phyloP scores from a whole-genome alignment of 2,329 filamentous ascomycete species.

The Talaromyces piceae region DNA sequence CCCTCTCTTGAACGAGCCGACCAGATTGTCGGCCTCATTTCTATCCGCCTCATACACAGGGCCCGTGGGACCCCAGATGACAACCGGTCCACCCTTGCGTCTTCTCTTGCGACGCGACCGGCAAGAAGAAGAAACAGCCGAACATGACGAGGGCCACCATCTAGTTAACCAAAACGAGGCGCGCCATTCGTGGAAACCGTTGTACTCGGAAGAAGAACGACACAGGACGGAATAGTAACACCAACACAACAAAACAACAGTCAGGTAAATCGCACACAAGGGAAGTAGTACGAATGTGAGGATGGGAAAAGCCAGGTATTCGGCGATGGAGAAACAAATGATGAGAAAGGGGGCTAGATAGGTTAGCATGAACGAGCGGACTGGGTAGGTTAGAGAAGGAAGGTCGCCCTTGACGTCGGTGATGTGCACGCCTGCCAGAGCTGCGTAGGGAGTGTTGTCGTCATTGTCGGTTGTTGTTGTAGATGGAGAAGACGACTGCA shows the following conservation, averaged over 20 bases:
- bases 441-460: not conserved
- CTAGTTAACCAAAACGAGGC: slow-evolving; percentile 8
- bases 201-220: not conserved
- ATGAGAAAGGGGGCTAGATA: slow-evolving; percentile 4
- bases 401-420: not conserved
- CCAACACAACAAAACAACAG: slow-evolving; percentile 3
- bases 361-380: slow-evolving; percentile 2
- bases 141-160: not conserved
- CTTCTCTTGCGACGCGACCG: not conserved
- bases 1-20: not conserved
- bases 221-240: not conserved
- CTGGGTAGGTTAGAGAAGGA: slow-evolving; percentile 1
- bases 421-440: not conserved
- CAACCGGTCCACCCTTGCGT: not conserved
- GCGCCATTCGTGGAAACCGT: slow-evolving; percentile 2
- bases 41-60: slow-evolving; percentile 10
- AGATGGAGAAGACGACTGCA: not conserved
- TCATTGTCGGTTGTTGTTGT: too few species aligned
- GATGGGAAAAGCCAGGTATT: not conserved
- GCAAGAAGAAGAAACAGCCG: not conserved
- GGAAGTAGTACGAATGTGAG: not conserved
- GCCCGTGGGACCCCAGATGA: slow-evolving; percentile 9
- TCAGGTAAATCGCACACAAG: not conserved
- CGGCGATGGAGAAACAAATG: not conserved
- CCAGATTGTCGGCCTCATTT: not conserved